These are phyloP conservation scores for Eutrema japonicum DNA, from an alignment of 345 rosid genomes.

Conservation along the genomic window DNA sequence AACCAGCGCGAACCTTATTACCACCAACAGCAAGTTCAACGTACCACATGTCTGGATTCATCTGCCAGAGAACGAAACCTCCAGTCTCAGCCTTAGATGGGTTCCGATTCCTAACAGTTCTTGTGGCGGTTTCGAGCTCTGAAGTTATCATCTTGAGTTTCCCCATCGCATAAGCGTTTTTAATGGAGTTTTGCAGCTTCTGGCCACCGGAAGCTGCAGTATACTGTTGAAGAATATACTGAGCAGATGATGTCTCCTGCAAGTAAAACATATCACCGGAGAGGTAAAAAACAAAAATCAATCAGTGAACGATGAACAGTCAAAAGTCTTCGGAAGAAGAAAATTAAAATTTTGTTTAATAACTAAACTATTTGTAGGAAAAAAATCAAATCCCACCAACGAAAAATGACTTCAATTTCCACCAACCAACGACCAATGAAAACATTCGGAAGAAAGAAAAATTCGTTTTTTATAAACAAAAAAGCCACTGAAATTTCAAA, in stretches of 20 bases:
- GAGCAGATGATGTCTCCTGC: slow-evolving; percentile 90
- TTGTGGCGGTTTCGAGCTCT: slow-evolving; percentile 72
- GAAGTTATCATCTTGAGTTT: slow-evolving; percentile 79
- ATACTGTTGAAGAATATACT: slow-evolving; percentile 87
- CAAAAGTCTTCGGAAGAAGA: slow-evolving; percentile 11
- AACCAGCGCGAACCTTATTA: slow-evolving; percentile 86
- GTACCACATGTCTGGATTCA: slow-evolving; percentile 97
- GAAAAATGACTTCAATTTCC: slow-evolving; percentile 39
- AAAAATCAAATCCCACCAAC: slow-evolving; percentile 36
- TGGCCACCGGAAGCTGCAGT: slow-evolving; percentile 91
- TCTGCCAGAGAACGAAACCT: slow-evolving; percentile 95
- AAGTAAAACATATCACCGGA: slow-evolving; percentile 16
- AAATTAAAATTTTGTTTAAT: slow-evolving; percentile 6
- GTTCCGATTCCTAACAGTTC: slow-evolving; percentile 68
- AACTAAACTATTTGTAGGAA: slow-evolving; percentile 15
- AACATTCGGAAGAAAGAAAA: slow-evolving; percentile 26
- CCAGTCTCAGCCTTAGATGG: slow-evolving; percentile 70
- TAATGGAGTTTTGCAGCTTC: slow-evolving; percentile 75
- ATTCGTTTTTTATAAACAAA: not conserved
- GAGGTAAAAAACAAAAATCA: not conserved
- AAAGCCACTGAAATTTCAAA: slow-evolving; percentile 20
- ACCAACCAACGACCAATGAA: slow-evolving; percentile 41
- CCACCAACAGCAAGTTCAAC: slow-evolving; percentile 91
- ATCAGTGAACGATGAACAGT: slow-evolving; percentile 22
- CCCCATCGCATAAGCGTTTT: slow-evolving; percentile 92